Percentiles rank a stretch among this genome's conserved stretches.
These are phyloP conservation scores for Neonectria neomacrospora DNA, from an alignment of 2,329 filamentous ascomycete genomes.

Conservation along the genomic window DNA sequence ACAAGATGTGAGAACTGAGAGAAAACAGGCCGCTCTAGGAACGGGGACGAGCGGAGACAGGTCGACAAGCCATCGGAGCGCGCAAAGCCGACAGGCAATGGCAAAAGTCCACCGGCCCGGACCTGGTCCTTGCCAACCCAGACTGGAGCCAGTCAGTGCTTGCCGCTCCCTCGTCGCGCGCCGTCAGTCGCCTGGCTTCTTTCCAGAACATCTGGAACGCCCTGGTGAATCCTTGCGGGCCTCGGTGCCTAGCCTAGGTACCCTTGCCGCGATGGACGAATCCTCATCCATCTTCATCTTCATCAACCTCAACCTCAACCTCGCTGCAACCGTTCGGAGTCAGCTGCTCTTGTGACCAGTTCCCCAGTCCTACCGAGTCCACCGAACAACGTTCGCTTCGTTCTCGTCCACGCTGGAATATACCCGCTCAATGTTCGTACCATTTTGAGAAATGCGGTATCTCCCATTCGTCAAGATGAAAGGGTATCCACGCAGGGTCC, in stretches of 20 bases:
- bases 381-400: neutral
- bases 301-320: neutral
- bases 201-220: constrained; percentile 24
- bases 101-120: constrained; percentile 10
- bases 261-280: neutral
- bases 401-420: neutral
- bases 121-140: constrained; percentile 11
- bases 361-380: neutral
- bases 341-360: constrained; percentile 3
- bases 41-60: constrained; percentile 2
- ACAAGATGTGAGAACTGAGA: constrained; percentile 26
- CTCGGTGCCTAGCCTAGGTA: neutral
- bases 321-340: neutral
- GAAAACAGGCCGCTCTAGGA: constrained; percentile 9
- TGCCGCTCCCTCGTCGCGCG: neutral
- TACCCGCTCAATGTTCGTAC: neutral
- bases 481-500: constrained; percentile 4
- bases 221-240: neutral
- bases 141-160: neutral
- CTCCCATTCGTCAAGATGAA: constrained; percentile 10
- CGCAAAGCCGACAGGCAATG: constrained; percentile 13
- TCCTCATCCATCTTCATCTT: neutral
- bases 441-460: constrained; percentile 2
- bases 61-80: constrained; percentile 7
- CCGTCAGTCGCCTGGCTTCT: constrained; percentile 6